These are phyloP conservation scores for Hypomontagnella monticulosa DNA, from an alignment of 495 filamentous ascomycete species.

Conservation along the genomic window DNA sequence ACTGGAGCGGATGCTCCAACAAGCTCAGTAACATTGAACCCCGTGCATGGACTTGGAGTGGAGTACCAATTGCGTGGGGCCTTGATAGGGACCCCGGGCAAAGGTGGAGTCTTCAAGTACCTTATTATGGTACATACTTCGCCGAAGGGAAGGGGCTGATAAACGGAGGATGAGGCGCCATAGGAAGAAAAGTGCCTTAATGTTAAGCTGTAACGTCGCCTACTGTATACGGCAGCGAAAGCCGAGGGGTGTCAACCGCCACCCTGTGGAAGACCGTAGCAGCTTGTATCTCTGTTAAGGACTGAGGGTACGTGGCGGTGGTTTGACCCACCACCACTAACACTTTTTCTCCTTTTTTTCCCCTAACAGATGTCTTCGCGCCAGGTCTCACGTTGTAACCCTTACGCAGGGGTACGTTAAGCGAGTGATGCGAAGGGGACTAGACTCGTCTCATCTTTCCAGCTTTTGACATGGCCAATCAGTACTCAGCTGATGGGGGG, in stretches of 20 bases:
- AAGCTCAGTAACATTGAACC: conserved; percentile 30
- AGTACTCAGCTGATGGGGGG: conserved; percentile 5
- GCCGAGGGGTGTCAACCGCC: conserved; percentile 7
- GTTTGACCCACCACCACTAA: conserved; percentile 40
- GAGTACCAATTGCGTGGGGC: conserved; percentile 34
- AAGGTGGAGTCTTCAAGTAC: conserved; percentile 9
- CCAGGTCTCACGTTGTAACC: conserved; percentile 39
- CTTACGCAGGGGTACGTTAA: conserved; percentile 27
- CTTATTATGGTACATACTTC: conserved; percentile 11
- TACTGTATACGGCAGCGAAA: conserved; percentile 15
- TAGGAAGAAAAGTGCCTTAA: neutral
- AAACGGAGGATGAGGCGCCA: neutral
- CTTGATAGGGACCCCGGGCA: conserved; percentile 12
- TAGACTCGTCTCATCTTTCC: conserved; percentile 41
- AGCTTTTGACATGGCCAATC: conserved; percentile 25
- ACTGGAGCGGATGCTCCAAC: conserved; percentile 20
- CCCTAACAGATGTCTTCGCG: conserved; percentile 40
- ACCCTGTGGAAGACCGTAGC: conserved; percentile 12
- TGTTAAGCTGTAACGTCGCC: conserved; percentile 7
- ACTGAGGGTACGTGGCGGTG: conserved; percentile 30
- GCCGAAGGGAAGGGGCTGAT: neutral
- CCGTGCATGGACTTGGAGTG: conserved; percentile 38
- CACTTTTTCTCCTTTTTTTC: conserved; percentile 40
- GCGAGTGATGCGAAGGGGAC: conserved; percentile 31
- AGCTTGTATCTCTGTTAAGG: conserved; percentile 22